Conservation (phyloP, 768 basidiomycete genomes). For the Pisolithus albus region DNA sequence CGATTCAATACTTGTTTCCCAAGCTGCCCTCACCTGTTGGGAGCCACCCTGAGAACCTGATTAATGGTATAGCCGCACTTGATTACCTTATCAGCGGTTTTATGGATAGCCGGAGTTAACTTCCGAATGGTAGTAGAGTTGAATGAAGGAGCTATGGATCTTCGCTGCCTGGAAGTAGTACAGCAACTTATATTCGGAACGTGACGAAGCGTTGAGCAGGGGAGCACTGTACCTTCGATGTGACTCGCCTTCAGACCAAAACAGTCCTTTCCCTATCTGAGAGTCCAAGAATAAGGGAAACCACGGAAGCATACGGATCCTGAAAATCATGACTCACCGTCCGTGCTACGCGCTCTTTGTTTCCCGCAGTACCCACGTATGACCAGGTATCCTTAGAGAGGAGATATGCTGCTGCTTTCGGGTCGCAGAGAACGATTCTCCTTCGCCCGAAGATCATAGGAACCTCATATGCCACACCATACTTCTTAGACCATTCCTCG, state of each 20-base stretch:
- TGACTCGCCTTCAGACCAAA: too few relatives aligned
- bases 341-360: conserved; percentile 5
- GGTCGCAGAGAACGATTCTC: too few relatives aligned
- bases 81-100: conserved; percentile 22
- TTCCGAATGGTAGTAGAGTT: conserved; percentile 19
- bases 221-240: too few relatives aligned
- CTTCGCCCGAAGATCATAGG: too few relatives aligned
- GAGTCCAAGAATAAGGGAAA: too few relatives aligned
- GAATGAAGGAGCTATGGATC: conserved; percentile 20
- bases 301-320: too few relatives aligned
- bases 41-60: conserved; percentile 7
- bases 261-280: too few relatives aligned
- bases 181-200: too few relatives aligned
- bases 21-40: conserved; percentile 18
- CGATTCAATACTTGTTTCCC: conserved; percentile 17
- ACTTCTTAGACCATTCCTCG: too few relatives aligned
- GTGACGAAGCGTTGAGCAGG: too few relatives aligned
- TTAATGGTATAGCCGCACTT: background rate
- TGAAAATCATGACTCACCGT: conserved; percentile 16
- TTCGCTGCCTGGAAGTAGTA: conserved; percentile 23
- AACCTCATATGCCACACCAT: too few relatives aligned
- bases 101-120: conserved; percentile 16
- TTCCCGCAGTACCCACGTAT: conserved; percentile 35
- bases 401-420: conserved; percentile 43
- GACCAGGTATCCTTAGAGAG: conserved; percentile 41